These are phyloP conservation scores for Yarrowia deformans DNA, from an alignment of 805 yeast species.

Conservation along the genomic window DNA sequence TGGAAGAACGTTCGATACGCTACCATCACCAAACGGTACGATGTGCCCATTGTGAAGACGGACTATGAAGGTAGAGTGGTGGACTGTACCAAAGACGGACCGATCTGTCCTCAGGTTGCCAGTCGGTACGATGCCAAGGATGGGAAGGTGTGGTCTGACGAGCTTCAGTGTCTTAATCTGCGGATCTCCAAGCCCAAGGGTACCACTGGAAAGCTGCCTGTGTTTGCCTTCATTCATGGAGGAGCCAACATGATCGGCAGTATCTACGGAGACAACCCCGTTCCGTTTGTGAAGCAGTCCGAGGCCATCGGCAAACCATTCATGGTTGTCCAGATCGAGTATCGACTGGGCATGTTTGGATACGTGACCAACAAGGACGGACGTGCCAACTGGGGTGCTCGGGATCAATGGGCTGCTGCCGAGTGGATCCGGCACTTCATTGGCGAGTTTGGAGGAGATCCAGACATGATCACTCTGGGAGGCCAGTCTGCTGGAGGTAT, in stretches of 20 bases:
- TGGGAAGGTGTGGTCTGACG: constrained; percentile 20
- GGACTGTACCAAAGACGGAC: constrained; percentile 42
- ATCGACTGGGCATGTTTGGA: constrained; percentile 52
- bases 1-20: constrained; percentile 24
- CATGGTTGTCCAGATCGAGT: constrained; percentile 49
- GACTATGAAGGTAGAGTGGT: constrained; percentile 39
- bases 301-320: constrained; percentile 40
- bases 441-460: constrained; percentile 52
- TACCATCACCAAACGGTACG: constrained; percentile 11
- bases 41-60: constrained; percentile 20
- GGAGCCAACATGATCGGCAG: constrained; percentile 40
- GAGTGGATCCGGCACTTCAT: constrained; percentile 53
- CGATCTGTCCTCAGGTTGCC: constrained; percentile 43
- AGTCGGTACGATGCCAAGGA: constrained; percentile 8
- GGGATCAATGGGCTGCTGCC: constrained; percentile 51
- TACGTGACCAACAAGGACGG: constrained; percentile 49
- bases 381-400: constrained; percentile 50
- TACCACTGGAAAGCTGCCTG: constrained; percentile 18
- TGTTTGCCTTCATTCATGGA: constrained; percentile 40
- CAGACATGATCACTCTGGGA: constrained; percentile 50
- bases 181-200: constrained; percentile 28
- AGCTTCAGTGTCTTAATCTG: constrained; percentile 18
- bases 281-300: constrained; percentile 40
- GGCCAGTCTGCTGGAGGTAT: constrained; percentile 54
- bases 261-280: constrained; percentile 24